Evolutionary conservation across 148 eudicot genomes (phyloP).

Genomic region (Nyssa sinensis): DNA sequence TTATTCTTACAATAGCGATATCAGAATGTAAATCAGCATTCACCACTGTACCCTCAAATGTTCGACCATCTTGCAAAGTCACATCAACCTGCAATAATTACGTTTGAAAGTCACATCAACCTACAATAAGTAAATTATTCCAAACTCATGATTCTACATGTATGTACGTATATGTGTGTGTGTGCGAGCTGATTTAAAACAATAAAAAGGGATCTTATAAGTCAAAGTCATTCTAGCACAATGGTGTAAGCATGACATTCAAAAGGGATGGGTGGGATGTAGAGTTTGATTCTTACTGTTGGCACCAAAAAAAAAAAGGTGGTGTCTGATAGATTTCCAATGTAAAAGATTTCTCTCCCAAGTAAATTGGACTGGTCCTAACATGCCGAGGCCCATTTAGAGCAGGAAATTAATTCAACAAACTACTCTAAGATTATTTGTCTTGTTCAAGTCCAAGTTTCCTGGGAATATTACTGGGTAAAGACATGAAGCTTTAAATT

Average conservation of each 20-base stretch:
- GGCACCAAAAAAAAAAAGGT: not conserved
- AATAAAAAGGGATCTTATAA: not conserved
- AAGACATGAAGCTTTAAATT: not conserved
- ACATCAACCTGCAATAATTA: conserved; percentile 79
- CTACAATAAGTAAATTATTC: conserved; percentile 29
- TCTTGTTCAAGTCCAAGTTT: not conserved
- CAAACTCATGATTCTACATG: not conserved
- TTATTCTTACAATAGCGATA: conserved; percentile 83
- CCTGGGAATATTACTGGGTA: not conserved
- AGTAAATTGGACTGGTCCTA: not conserved
- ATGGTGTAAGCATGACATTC: not conserved
- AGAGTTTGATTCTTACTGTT: not conserved
- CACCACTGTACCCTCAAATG: conserved; percentile 81
- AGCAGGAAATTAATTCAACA: not conserved
- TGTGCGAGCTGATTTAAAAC: too few species aligned
- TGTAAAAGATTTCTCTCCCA: not conserved
- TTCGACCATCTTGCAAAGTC: conserved; percentile 93
- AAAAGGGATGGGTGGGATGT: not conserved
- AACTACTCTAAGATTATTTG: not conserved
- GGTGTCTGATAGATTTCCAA: not conserved
- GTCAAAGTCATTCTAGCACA: conserved; percentile 2
- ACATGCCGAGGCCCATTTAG: not conserved
- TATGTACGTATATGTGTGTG: not conserved
- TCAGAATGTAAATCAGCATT: conserved; percentile 95
- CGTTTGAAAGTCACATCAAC: conserved; percentile 95